Conservation (phyloP, 495 filamentous ascomycete species). For the Penicillium nucicola region DNA sequence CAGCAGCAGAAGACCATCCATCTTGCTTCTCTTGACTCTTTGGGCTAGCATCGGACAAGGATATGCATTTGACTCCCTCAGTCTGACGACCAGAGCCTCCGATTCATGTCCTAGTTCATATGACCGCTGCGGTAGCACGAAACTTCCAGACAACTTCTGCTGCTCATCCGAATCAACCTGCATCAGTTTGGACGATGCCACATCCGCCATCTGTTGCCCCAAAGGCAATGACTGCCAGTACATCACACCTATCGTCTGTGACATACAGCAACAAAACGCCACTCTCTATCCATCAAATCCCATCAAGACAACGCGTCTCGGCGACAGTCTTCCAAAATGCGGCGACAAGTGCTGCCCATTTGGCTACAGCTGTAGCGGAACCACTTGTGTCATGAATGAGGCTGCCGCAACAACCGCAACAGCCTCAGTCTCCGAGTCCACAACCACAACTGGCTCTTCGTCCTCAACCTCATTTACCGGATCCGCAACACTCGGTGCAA, state of each 20-base stretch:
- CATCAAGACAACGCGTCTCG: constrained; percentile 67
- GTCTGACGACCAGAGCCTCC: constrained; percentile 30
- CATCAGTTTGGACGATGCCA: constrained; percentile 59
- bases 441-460: constrained; percentile 20
- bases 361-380: constrained; percentile 66
- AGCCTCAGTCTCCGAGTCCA: constrained; percentile 20
- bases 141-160: constrained; percentile 71
- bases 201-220: constrained; percentile 78
- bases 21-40: constrained; percentile 27
- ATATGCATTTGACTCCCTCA: constrained; percentile 25
- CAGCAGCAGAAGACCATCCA: constrained; percentile 6
- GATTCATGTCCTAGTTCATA: constrained; percentile 47
- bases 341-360: constrained; percentile 68
- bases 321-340: constrained; percentile 53
- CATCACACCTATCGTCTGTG: constrained; percentile 71
- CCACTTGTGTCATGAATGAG: constrained; percentile 40
- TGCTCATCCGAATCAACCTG: constrained; percentile 64
- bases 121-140: constrained; percentile 47
- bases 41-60: constrained; percentile 24
- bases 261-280: constrained; percentile 63
- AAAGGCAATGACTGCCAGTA: constrained; percentile 54
- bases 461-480: constrained; percentile 16
- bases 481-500: constrained; percentile 12
- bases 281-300: constrained; percentile 55
- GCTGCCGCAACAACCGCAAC: constrained; percentile 27